Base-by-base conservation (phyloP, 108 stramenopile genomes). In the Cafeteria roenbergensis region DNA sequence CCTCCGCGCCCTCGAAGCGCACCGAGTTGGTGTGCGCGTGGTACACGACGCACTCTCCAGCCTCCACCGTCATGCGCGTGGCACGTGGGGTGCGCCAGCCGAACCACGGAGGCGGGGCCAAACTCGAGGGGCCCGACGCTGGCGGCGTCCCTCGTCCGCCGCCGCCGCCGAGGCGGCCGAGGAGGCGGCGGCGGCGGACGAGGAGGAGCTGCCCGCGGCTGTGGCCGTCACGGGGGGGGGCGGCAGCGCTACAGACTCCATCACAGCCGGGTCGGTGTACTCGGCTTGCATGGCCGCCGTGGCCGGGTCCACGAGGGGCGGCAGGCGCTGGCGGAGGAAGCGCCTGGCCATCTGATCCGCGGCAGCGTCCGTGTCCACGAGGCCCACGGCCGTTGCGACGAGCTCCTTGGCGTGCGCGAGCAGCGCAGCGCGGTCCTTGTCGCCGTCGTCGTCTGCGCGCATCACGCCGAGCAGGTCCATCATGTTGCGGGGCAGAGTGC, bases 1-100 rank as follows among this genome's bases (percentile, higher is more conserved):
- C 66, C 28, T 92, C 84, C 50, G 78, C 85, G 25, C 83, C 91
- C 32, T 87, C 89, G 71, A 85, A 90, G 29, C 80, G 86, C 22
- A 90, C 58, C 4, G 90, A 79, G 71, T 99, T 99, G 60, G 91
- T 90, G 33, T 74, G 78, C 70, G 90, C 92, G 66, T 99, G 97
- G 75, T 96, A 96, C 30, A 99, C 52, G 6, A 96, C 88, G 6
- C 89, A 90, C 68, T 85, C 86, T 20, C 81, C 90, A 22, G 90
- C 93, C 67, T 95, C 94, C 1, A 96, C 66, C 30, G 88, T 79
- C 4, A 95, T 75, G 0, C 91, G 76, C 20, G 92, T 94, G 65
- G 90, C 81, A 3, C 94, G 88, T 9, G 87, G 87, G n/a, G 24
- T 90, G 80, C 12, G 73, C 84, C 29, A 94, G 51, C n/a, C 88